Conservation (phyloP, 2,329 filamentous ascomycete species). For the Trichoderma citrinoviride region DNA sequence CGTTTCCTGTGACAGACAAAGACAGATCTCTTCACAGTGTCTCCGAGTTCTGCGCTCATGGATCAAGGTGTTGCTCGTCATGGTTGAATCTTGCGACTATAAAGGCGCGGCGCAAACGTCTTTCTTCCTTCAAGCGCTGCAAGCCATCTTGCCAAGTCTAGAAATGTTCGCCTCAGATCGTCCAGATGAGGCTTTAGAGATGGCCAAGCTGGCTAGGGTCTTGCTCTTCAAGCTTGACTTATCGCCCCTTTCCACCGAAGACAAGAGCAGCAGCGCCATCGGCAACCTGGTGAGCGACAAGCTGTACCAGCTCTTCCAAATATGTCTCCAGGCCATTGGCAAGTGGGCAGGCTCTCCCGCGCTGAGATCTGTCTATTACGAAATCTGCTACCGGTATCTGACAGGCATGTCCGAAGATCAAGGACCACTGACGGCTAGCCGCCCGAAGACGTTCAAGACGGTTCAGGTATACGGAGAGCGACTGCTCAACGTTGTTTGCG, state of each 20-base stretch:
- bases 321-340: slow-evolving; percentile 75
- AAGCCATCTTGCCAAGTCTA: slow-evolving; percentile 83
- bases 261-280: slow-evolving; percentile 47
- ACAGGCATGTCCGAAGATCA: slow-evolving; percentile 60
- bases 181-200: slow-evolving; percentile 66
- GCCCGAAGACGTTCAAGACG: slow-evolving; percentile 67
- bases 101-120: slow-evolving; percentile 67
- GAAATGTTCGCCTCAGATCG: slow-evolving; percentile 72
- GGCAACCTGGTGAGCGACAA: slow-evolving; percentile 82
- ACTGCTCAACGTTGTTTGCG: slow-evolving; percentile 81
- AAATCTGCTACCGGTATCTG: slow-evolving; percentile 85
- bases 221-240: slow-evolving; percentile 71
- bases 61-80: slow-evolving; percentile 79
- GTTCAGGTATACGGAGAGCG: slow-evolving; percentile 68
- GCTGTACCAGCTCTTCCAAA: slow-evolving; percentile 86
- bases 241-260: slow-evolving; percentile 37
- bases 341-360: slow-evolving; percentile 67
- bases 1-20: slow-evolving; percentile 60
- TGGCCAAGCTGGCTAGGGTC: slow-evolving; percentile 72
- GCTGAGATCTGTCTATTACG: slow-evolving; percentile 83
- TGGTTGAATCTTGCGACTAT: slow-evolving; percentile 79
- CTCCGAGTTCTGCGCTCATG: slow-evolving; percentile 74
- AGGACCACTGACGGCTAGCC: slow-evolving; percentile 46
- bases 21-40: slow-evolving; percentile 55
- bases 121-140: slow-evolving; percentile 81